phyloP scores from a whole-genome alignment of 768 basidiomycete species.

The Astraeus odoratus region DNA sequence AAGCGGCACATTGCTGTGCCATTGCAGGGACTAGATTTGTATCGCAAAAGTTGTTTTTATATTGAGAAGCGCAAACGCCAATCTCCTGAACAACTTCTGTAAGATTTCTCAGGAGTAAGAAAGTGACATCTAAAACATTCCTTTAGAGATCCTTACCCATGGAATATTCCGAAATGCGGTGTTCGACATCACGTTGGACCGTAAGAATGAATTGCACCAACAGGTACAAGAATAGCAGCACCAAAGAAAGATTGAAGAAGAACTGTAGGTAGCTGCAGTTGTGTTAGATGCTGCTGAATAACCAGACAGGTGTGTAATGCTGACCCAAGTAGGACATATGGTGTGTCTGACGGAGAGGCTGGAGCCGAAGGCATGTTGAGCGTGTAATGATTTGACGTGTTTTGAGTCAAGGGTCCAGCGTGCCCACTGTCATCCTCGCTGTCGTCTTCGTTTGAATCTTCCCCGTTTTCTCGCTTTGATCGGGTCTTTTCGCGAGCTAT shows the following conservation, averaged over 20 bases:
- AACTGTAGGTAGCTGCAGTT: conserved; percentile 79
- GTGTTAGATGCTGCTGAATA: conserved; percentile 12
- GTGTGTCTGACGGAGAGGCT: conserved; percentile 52
- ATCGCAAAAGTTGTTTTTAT: conserved; percentile 79
- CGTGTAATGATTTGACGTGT: conserved; percentile 75
- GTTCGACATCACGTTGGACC: conserved; percentile 83
- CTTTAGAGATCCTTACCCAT: conserved; percentile 52
- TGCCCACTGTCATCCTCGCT: conserved; percentile 43
- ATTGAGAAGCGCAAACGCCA: conserved; percentile 72
- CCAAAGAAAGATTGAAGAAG: conserved; percentile 84
- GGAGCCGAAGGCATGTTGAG: conserved; percentile 67
- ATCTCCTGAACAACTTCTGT: conserved; percentile 92
- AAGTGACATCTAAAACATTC: conserved; percentile 8
- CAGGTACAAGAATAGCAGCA: conserved; percentile 79
- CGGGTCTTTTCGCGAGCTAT: conserved; percentile 32
- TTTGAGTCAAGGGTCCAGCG: conserved; percentile 37
- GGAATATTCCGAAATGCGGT: conserved; percentile 81
- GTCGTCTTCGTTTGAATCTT: conserved; percentile 35
- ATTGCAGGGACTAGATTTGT: conserved; percentile 77
- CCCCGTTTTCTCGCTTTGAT: conserved; percentile 24
- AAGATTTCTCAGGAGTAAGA: conserved; percentile 13
- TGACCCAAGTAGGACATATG: conserved; percentile 83
- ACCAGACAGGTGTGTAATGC: conserved; percentile 17
- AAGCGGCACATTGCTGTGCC: conserved; percentile 76
- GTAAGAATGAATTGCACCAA: conserved; percentile 82